Base-by-base conservation (phyloP, 768 basidiomycete genomes). In the Tylopilus sp. region DNA sequence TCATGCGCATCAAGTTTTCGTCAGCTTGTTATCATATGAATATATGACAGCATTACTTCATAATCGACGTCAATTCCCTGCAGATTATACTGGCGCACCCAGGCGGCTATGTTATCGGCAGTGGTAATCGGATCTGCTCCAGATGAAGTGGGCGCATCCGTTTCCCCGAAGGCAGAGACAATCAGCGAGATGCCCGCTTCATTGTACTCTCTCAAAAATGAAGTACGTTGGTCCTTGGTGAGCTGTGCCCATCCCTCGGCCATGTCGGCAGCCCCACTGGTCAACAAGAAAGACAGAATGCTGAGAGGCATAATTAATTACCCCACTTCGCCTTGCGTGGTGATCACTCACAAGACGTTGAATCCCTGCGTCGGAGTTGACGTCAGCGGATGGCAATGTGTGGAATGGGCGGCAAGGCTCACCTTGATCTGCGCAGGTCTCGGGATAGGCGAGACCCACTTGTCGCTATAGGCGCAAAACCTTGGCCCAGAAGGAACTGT, bases 41-140 rank as follows among this genome's bases (percentile, higher is more conserved):
- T 6, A 17, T 23, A 31, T 51, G 7, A 17, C 38, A 46, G 18
- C 8, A 17, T 18, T 43, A 68, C 71, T 55, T 75, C 79, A 49
- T 79, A 80, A 60, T 80, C 79, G 41, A 80, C 65, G 47, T 81
- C 79, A 3, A 79, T 72, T 36, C 79, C 79, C 45, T 79, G 75
- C 39, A 80, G 55, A 21, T 64, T 62, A 55, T 77, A 79, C 51
- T 75, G 26, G 30, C 66, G 69, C 33, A 79, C 78, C 69, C 70
- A 78, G 1, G 66, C 61, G 3, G 76, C 77, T 53, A 79, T 62
- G 7, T 66, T 63, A 48, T 73, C 65, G 1, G 78, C 78, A 2
- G 67, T 62, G 12, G 42, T 50, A 20, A 67, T 63, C 0, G 78
- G 71, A 48, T 78, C 69, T 1, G 59, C 56, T 26, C 71, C 72